A percentile compares a stretch with the other conserved stretches of the same genome.
Evolutionary conservation across 306 rosid genomes (phyloP).

Genomic region (Betula pendula): DNA sequence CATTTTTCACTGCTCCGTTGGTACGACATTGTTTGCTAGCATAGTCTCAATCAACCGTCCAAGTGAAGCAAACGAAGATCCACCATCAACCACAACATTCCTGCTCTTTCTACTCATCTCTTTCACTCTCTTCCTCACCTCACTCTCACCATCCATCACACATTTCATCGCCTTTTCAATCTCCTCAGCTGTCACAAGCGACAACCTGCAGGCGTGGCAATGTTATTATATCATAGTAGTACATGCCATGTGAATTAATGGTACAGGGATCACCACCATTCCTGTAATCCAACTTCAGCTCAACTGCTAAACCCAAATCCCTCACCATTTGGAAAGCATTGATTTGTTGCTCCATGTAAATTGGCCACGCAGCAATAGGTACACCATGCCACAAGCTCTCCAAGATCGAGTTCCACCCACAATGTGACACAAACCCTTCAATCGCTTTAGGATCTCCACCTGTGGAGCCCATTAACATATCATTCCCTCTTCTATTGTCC

Average conservation of each 20-base stretch:
- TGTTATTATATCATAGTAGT: too few relatives aligned
- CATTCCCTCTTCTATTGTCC: background rate
- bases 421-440: constrained; percentile 26
- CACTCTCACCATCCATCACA: constrained; percentile 7
- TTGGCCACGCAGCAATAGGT: constrained; percentile 27
- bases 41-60: constrained; percentile 3
- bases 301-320: constrained; percentile 19
- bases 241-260: too few relatives aligned
- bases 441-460: constrained; percentile 2
- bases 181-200: constrained; percentile 9
- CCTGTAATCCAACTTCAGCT: constrained; percentile 18
- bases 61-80: constrained; percentile 12
- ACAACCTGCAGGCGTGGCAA: too few relatives aligned
- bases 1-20: background rate
- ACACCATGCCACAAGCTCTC: constrained; percentile 30
- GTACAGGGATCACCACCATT: too few relatives aligned
- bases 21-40: background rate
- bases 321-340: constrained; percentile 23
- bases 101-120: constrained; percentile 3
- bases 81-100: background rate
- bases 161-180: background rate
- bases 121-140: constrained; percentile 15
- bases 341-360: constrained; percentile 18
- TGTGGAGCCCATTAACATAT: constrained; percentile 36
- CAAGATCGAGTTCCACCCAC: constrained; percentile 30